A percentile compares a stretch with the other conserved stretches of the same genome.
Evolutionary conservation across 345 rosid genomes (phyloP).

Genomic region (Rhizophora mangle): DNA sequence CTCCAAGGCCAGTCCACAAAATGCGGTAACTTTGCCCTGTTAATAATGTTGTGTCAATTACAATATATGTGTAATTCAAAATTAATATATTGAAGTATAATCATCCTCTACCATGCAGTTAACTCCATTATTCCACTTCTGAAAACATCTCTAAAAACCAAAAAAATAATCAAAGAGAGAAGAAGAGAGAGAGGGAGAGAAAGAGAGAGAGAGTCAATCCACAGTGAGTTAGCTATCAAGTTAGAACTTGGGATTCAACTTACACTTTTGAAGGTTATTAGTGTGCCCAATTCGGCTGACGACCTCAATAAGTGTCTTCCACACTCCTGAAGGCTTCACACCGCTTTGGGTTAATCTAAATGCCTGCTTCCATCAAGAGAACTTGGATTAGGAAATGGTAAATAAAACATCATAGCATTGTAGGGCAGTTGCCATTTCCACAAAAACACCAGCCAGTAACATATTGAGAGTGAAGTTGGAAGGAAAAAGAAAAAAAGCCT

Average conservation of each 20-base stretch:
- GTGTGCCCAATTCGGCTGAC: slow-evolving; percentile 54
- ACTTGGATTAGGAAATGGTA: background rate
- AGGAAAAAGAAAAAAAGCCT: too few relatives aligned
- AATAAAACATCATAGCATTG: too few relatives aligned
- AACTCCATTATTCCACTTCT: too few relatives aligned
- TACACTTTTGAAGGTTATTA: slow-evolving; percentile 54
- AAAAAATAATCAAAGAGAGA: background rate
- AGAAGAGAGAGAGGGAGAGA: too few relatives aligned
- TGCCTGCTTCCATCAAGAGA: slow-evolving; percentile 43
- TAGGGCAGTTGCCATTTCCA: too few relatives aligned
- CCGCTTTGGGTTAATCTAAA: slow-evolving; percentile 57
- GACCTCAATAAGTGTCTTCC: slow-evolving; percentile 61
- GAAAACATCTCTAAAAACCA: background rate
- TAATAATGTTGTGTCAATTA: background rate
- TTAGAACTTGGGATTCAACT: slow-evolving; percentile 24
- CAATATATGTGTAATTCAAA: background rate
- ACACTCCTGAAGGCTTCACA: slow-evolving; percentile 80
- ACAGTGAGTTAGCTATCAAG: too few relatives aligned
- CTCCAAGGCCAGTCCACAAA: slow-evolving; percentile 95
- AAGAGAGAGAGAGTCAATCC: too few relatives aligned
- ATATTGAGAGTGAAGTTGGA: too few relatives aligned
- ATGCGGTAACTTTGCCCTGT: slow-evolving; percentile 74
- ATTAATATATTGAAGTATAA: background rate
- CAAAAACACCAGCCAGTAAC: too few relatives aligned
- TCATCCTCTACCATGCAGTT: background rate